Evolutionary conservation across 2,329 filamentous ascomycete genomes (phyloP).

Genomic region (Botrytis paeoniae): DNA sequence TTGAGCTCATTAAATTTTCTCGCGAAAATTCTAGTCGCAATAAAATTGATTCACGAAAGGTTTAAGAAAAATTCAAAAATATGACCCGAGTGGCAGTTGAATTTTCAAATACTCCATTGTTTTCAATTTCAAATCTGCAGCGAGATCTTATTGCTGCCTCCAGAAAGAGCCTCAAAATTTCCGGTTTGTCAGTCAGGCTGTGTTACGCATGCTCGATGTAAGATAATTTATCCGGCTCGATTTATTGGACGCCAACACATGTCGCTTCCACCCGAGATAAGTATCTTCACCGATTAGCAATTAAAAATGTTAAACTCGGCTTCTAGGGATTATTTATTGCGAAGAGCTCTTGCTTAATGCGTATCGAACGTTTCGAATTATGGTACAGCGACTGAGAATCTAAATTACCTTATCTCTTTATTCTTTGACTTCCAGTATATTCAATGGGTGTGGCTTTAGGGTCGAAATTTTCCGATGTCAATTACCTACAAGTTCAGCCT

Average conservation of each 20-base stretch:
- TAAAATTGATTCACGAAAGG: background rate
- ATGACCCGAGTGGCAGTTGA: background rate
- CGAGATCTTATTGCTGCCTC: background rate
- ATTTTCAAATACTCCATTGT: background rate
- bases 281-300: background rate
- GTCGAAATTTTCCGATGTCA: background rate
- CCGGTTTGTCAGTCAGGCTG: background rate
- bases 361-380: background rate
- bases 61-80: no score
- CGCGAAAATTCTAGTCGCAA: background rate
- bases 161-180: constrained; percentile 5
- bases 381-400: no score
- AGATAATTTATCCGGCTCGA: background rate
- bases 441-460: background rate
- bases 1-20: background rate
- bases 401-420: background rate
- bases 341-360: no score
- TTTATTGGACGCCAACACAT: constrained; percentile 4
- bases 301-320: background rate
- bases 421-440: no score
- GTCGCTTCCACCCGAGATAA: background rate
- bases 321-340: no score
- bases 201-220: background rate
- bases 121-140: background rate
- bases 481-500: background rate